Base-by-base conservation (phyloP, 1,284 basidiomycete genomes). In the Cryptococcus floricola region DNA sequence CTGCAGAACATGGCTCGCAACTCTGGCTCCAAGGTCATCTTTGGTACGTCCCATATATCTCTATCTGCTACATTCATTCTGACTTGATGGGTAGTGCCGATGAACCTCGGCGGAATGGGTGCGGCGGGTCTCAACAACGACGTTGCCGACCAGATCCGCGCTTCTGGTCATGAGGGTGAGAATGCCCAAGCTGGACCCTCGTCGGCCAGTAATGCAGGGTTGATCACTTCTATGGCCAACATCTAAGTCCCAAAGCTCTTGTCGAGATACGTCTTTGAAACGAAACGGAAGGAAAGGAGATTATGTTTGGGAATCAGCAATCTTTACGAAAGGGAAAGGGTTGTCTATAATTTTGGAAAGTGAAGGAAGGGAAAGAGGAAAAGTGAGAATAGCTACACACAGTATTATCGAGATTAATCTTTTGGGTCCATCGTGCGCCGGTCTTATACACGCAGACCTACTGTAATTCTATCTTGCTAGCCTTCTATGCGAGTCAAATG, bases 1-100 rank as follows among this genome's bases (percentile, higher is more conserved):
- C 79, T 91, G 68, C 82, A 85, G 82, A 81, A 75, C 43, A 83
- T 83, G 82, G 83, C 85, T 39, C 88, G 89, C 77, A 84, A 82
- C 10, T 83, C 87, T 23, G 82, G 82, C 65, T 85, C 83, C 81
- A 97, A 97, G 80, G 91, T 94, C 64, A 83, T 95, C 57, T 95
- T 96, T 69, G 91, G 68, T 68, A 52, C 52, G 66, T 64, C 13
- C 19, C 14, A 28, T 45, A 23, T 19, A 6, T 23, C 39, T 42
- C 31, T 31, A 50, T 41, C n/a, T 41, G 37, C 9, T 18, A 19
- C 23, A 25, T 4, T 23, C 27, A 14, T 25, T 28, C 39, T 38
- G 25, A 27, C 5, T 19, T 23, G n/a, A 44, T 47, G 8, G 12
- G 12, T 31, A 63, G 73, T 76, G 5, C 75, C 75, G 0, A 77